Conservation (phyloP, 2,329 filamentous ascomycete genomes). For the Catunica adiposa region DNA sequence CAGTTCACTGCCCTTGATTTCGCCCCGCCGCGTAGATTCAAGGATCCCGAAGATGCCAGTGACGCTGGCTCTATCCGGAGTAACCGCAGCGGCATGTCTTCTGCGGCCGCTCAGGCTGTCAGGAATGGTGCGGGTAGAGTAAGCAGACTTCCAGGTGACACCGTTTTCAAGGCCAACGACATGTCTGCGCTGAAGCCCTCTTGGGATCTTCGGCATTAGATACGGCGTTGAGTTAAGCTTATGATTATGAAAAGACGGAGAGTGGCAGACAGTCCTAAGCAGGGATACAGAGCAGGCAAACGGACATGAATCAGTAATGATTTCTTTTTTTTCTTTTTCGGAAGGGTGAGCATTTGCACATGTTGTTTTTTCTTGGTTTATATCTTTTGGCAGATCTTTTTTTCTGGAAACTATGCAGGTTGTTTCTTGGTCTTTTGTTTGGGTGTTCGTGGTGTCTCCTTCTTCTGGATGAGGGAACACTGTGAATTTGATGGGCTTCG, state of each 20-base stretch:
- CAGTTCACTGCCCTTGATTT: constrained; percentile 72
- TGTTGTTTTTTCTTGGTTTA: constrained; percentile 1
- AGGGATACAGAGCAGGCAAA: neutral
- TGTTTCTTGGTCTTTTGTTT: constrained; percentile 12
- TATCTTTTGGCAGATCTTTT: neutral
- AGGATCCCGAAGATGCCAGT: constrained; percentile 41
- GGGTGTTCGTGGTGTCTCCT: neutral
- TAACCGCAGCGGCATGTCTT: constrained; percentile 58
- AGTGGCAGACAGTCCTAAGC: neutral
- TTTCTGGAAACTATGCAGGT: neutral
- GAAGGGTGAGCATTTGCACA: constrained; percentile 7
- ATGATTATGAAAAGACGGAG: neutral
- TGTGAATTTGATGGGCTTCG: neutral
- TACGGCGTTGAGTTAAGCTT: neutral
- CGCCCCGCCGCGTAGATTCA: constrained; percentile 60
- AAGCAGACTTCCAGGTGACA: constrained; percentile 65
- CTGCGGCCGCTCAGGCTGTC: constrained; percentile 51
- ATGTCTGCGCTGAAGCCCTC: constrained; percentile 43
- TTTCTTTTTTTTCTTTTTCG: constrained; percentile 14
- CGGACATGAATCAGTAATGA: constrained; percentile 7
- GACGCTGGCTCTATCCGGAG: constrained; percentile 49
- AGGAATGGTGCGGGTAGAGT: constrained; percentile 73
- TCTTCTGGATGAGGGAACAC: neutral
- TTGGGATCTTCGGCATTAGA: constrained; percentile 37
- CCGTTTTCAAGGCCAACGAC: constrained; percentile 61